Percentiles rank a stretch among this genome's conserved stretches.
Conservation (phyloP, 352 stramenopile genomes). For the Pelagophyceae sp. region DNA sequence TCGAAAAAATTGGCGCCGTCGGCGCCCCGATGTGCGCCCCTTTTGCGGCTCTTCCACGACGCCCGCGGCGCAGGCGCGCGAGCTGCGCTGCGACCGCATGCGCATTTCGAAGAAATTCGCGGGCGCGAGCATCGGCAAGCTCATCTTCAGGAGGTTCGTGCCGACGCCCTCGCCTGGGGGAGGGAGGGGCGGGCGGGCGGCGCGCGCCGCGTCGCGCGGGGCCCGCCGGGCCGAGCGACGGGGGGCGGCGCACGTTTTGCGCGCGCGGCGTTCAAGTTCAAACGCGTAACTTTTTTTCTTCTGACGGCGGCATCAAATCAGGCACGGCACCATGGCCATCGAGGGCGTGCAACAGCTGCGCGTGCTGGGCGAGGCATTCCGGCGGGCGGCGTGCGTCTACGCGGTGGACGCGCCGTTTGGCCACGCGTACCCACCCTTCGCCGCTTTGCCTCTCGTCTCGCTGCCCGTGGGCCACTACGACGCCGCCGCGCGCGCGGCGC, state of each 20-base stretch:
- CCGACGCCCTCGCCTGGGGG: neutral
- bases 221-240: no score
- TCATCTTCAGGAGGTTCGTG: slow-evolving; percentile 1
- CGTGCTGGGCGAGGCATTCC: neutral
- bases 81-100: slow-evolving; percentile 15
- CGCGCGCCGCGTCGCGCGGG: no score
- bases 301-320: no score
- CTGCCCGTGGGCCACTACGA: no score
- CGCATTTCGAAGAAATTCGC: slow-evolving; percentile 20
- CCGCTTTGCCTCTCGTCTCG: no score
- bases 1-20: neutral
- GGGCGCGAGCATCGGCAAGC: slow-evolving; percentile 6
- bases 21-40: neutral
- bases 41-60: neutral
- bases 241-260: no score
- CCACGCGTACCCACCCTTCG: no score
- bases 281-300: no score
- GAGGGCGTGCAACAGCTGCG: neutral
- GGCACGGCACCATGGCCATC: neutral
- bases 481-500: no score
- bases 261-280: no score
- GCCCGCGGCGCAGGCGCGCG: neutral
- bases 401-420: neutral
- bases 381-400: neutral
- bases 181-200: no score